Percentiles rank a stretch among this genome's conserved stretches.
These are phyloP conservation scores for Tardiomyces depauwii DNA, from an alignment of 1,139 yeast genomes.

Conservation along the genomic window DNA sequence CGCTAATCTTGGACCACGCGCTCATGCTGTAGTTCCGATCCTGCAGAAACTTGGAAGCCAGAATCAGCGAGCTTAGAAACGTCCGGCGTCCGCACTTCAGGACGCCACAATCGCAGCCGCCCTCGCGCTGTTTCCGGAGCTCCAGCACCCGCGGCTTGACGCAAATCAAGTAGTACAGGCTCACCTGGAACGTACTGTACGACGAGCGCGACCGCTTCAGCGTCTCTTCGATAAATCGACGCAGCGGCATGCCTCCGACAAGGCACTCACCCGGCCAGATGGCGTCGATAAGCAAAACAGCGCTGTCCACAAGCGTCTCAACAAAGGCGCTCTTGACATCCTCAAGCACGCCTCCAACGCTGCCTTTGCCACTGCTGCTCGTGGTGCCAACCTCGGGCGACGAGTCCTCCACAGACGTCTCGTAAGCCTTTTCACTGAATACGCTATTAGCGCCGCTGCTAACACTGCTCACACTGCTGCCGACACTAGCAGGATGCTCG, in stretches of 20 bases:
- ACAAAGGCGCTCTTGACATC: conserved; percentile 12
- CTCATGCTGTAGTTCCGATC: conserved; percentile 60
- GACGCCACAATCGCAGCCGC: not conserved
- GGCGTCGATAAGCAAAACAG: conserved; percentile 24
- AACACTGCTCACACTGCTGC: not conserved
- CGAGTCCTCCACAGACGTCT: not conserved
- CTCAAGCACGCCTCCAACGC: not conserved
- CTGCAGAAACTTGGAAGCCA: conserved; percentile 62
- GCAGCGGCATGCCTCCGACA: conserved; percentile 20
- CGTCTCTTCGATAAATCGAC: conserved; percentile 47
- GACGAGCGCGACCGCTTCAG: conserved; percentile 60
- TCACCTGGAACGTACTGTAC: conserved; percentile 51
- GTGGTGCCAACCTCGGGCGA: not conserved
- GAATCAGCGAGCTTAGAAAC: conserved; percentile 53
- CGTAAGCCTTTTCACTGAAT: not conserved
- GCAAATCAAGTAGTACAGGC: conserved; percentile 51
- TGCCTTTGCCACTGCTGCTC: not conserved
- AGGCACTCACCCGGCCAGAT: conserved; percentile 23
- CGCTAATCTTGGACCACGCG: conserved; percentile 72
- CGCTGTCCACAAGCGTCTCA: conserved; percentile 25
- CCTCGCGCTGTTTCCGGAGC: not conserved
- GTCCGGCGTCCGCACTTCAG: conserved; percentile 49
- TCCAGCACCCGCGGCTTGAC: conserved; percentile 24
- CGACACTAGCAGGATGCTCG: not conserved
- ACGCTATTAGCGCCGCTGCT: not conserved